Conservation (phyloP, 192 early-diverging fungal genomes). For the Gaertneriomyces sp. region DNA sequence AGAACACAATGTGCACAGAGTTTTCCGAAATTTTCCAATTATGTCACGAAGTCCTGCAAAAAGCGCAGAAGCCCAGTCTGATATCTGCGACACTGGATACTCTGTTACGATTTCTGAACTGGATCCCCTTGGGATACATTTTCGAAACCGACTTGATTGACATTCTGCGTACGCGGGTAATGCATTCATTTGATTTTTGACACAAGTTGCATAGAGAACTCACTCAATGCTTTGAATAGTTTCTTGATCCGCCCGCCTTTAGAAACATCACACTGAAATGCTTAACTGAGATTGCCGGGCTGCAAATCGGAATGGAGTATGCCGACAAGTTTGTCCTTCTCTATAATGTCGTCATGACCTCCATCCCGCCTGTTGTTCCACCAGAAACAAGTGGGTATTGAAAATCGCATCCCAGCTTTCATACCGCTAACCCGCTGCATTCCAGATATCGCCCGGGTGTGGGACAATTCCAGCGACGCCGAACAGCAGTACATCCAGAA, state of each 20-base stretch:
- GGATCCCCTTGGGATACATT: constrained; percentile 98
- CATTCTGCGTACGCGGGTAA: constrained; percentile 74
- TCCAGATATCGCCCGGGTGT: constrained; percentile 75
- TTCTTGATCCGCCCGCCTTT: constrained; percentile 81
- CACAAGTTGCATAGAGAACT: not conserved
- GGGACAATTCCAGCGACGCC: constrained; percentile 78
- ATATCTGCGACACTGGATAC: constrained; percentile 92
- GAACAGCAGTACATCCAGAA: constrained; percentile 98
- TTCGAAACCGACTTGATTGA: constrained; percentile 93
- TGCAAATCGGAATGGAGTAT: constrained; percentile 75
- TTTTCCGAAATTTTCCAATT: constrained; percentile 94
- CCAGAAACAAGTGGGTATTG: constrained; percentile 54
- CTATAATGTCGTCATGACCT: constrained; percentile 76
- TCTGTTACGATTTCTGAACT: constrained; percentile 91
- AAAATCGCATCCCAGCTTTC: not conserved
- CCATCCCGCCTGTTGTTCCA: constrained; percentile 68
- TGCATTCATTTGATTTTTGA: constrained; percentile 9
- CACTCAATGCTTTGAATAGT: constrained; percentile 47
- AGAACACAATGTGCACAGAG: constrained; percentile 92
- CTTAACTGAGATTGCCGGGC: constrained; percentile 92
- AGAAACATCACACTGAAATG: constrained; percentile 95
- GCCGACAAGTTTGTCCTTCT: constrained; percentile 82
- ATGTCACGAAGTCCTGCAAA: constrained; percentile 89
- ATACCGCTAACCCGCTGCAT: not conserved
- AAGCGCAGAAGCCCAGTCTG: constrained; percentile 83